Conservation (phyloP, 257 asterid genomes). For the Plantago major region DNA sequence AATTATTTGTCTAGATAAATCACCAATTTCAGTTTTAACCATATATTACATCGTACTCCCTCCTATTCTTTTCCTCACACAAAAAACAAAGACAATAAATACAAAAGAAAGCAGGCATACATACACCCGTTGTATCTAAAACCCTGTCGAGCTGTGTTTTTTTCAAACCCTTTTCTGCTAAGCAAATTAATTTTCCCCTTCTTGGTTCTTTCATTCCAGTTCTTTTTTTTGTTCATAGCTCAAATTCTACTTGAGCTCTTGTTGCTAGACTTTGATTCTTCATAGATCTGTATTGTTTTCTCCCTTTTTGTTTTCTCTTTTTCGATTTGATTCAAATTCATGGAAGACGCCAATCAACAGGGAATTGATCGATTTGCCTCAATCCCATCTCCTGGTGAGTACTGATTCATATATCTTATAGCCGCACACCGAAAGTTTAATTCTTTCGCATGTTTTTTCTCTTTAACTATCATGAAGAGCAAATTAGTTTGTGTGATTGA, state of each 20-base stretch:
- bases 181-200: not conserved
- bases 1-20: no score
- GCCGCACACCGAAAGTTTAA: not conserved
- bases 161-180: not conserved
- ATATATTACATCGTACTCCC: no score
- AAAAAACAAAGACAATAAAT: not conserved
- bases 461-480: not conserved
- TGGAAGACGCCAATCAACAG: constrained; percentile 65
- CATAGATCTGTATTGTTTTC: constrained; percentile 38
- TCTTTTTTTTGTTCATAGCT: not conserved
- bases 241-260: not conserved
- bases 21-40: no score
- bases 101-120: not conserved
- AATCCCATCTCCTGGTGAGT: constrained; percentile 57
- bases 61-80: no score
- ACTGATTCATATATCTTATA: not conserved
- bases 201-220: not conserved
- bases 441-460: not conserved
- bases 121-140: not conserved
- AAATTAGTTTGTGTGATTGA: not conserved
- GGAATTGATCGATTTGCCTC: constrained; percentile 65
- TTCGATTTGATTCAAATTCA: constrained; percentile 29
- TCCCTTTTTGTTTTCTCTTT: constrained; percentile 10
- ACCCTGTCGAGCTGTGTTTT: not conserved
- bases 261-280: not conserved